These are phyloP conservation scores for Atalantia buxifolia DNA, from an alignment of 345 rosid genomes.

Conservation along the genomic window DNA sequence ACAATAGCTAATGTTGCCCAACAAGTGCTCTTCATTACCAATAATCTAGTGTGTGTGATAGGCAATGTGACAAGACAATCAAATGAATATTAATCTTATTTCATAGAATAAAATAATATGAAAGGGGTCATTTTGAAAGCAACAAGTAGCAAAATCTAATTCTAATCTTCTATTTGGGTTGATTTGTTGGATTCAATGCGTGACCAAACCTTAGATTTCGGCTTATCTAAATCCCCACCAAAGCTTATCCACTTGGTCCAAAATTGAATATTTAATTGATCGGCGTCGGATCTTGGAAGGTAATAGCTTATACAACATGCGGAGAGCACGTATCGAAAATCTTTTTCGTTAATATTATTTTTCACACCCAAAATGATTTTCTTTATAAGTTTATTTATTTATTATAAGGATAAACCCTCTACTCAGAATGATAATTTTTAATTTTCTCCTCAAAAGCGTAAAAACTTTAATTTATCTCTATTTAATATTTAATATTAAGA, in stretches of 20 bases:
- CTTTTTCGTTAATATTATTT: no score
- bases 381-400: no score
- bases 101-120: not conserved
- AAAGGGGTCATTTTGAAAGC: not conserved
- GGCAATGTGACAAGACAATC: not conserved
- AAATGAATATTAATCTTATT: not conserved
- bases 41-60: not conserved
- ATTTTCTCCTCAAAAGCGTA: no score
- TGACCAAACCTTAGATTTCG: not conserved
- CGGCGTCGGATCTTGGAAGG: not conserved
- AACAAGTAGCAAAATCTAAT: not conserved
- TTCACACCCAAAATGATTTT: no score
- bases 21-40: not conserved
- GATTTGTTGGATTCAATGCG: not conserved
- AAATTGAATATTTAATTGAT: not conserved
- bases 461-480: rapidly evolving
- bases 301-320: not conserved
- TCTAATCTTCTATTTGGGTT: not conserved
- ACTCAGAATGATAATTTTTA: no score
- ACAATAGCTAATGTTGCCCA: not conserved
- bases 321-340: no score
- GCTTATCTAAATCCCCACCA: not conserved
- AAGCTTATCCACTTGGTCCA: not conserved
- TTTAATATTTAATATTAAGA: no score
- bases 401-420: no score